phyloP scores from a whole-genome alignment of 1,284 basidiomycete species.

The Marasmius oreades region DNA sequence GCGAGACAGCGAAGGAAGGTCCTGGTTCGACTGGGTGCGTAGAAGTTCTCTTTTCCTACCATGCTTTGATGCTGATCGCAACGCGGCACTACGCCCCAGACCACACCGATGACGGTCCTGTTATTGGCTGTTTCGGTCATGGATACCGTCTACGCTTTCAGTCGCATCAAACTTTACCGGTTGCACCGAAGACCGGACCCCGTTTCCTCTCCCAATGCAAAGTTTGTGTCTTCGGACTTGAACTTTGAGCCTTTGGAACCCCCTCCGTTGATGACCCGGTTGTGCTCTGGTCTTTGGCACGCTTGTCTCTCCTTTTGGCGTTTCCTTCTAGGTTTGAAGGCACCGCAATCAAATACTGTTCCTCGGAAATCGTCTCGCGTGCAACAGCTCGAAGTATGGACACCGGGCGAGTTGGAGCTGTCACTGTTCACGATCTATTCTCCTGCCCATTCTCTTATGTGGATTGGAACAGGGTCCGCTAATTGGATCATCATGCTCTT shows the following conservation, averaged over 20 bases:
- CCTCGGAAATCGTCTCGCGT: conserved; percentile 45
- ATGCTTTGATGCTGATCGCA: conserved; percentile 1
- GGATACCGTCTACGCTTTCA: conserved; percentile 64
- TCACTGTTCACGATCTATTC: conserved; percentile 73
- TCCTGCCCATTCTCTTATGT: conserved; percentile 67
- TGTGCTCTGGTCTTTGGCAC: conserved; percentile 42
- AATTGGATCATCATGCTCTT: conserved; percentile 72
- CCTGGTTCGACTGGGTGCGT: conserved; percentile 80
- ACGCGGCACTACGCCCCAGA: conserved; percentile 35
- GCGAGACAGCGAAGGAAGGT: conserved; percentile 53
- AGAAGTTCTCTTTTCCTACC: background rate
- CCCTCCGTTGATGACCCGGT: conserved; percentile 31
- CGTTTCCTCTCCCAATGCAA: conserved; percentile 63
- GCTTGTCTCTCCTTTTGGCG: conserved; percentile 52
- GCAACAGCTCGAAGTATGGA: conserved; percentile 77
- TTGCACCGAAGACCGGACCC: conserved; percentile 60
- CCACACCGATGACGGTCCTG: conserved; percentile 52
- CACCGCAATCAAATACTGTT: conserved; percentile 40
- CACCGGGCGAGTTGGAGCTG: conserved; percentile 68
- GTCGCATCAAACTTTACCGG: conserved; percentile 62
- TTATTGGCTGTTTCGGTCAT: conserved; percentile 48
- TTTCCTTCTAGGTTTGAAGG: conserved; percentile 63
- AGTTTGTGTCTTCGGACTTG: conserved; percentile 54
- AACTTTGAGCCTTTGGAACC: conserved; percentile 41
- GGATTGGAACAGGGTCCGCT: conserved; percentile 63